Evolutionary conservation across 2,329 filamentous ascomycete genomes (phyloP), one percentile per base, ranked within the genome.

Genomic region (Neonectria faginata): DNA sequence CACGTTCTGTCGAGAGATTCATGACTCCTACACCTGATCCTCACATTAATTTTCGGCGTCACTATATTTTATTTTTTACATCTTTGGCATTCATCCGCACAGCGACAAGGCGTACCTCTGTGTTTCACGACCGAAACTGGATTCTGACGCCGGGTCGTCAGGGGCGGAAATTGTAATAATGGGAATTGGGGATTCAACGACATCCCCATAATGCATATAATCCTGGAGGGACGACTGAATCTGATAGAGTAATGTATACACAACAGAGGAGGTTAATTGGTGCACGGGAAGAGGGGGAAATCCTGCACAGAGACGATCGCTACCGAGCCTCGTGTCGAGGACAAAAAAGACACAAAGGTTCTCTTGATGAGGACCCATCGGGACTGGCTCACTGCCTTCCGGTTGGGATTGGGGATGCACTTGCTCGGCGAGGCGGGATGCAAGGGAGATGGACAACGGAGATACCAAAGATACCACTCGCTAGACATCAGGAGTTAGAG

Each of bases 231-330:
- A 71, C 61, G 58, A 69, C 65, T 64, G 68, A 64, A 73, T 72
- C 70, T 71, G 72, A 79, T 78, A 78, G 77, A 79, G 72, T 79
- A 79, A 80, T 79, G 78, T 79, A 78, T 80, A 79, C 73, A 78
- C 74, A 65, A 62, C 70, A 71, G 71, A 67, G 74, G 74, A 70
- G 48, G 73, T 68, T 79, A 79, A 79, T 79, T 69, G 67, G 76
- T 78, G 77, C 74, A 77, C 75, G 69, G 67, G 68, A 66, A 53
- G 60, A 41, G 50, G 70, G 56, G 66, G 63, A 52, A 68, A 67
- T 62, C 70, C 74, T 75, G 71, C 73, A 77, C 71, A 54, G 68
- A 75, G 67, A 77, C 76, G 69, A 71, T 78, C 76, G 77, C 73
- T 76, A 70, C 62, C 66, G 72, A 75, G 73, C 68, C 69, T 70